phyloP scores from a whole-genome alignment of 2,329 filamentous ascomycete genomes.

The Acrodontium crateriforme region DNA sequence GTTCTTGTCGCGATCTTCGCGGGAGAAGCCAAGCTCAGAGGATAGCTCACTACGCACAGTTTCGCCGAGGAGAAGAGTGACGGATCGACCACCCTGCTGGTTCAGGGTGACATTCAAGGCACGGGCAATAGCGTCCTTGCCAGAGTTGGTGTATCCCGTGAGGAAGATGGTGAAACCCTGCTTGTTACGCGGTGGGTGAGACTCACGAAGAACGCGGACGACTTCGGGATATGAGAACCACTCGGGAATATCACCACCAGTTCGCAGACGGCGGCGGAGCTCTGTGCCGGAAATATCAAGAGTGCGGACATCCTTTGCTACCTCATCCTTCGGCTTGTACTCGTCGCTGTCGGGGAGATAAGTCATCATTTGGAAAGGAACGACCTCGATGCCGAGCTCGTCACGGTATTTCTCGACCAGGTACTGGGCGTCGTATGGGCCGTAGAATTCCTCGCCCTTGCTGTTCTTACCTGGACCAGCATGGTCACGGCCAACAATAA shows the following conservation, averaged over 20 bases:
- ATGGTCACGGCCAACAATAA: slow-evolving; percentile 97
- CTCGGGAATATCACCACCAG: slow-evolving; percentile 87
- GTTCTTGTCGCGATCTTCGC: slow-evolving; percentile 85
- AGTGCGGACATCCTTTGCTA: slow-evolving; percentile 68
- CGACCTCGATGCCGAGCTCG: slow-evolving; percentile 96
- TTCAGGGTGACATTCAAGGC: slow-evolving; percentile 94
- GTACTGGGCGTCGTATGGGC: slow-evolving; percentile 92
- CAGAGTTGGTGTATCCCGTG: slow-evolving; percentile 89
- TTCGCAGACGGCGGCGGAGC: slow-evolving; percentile 80
- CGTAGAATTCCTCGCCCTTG: slow-evolving; percentile 92
- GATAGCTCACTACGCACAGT: slow-evolving; percentile 89
- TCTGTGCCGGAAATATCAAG: slow-evolving; percentile 48
- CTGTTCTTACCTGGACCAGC: slow-evolving; percentile 97
- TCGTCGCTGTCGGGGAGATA: slow-evolving; percentile 96
- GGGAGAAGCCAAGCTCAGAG: slow-evolving; percentile 87
- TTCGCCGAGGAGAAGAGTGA: slow-evolving; percentile 88
- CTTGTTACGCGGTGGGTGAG: slow-evolving; percentile 75
- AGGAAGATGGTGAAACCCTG: slow-evolving; percentile 99
- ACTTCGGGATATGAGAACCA: slow-evolving; percentile 99
- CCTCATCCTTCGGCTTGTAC: slow-evolving; percentile 87
- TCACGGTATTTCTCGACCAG: slow-evolving; percentile 92
- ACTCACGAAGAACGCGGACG: slow-evolving; percentile 88
- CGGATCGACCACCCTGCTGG: slow-evolving; percentile 90
- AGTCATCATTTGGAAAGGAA: slow-evolving; percentile 99
- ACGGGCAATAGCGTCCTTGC: slow-evolving; percentile 92